phyloP scores from a whole-genome alignment of 2,329 filamentous ascomycete species.

The Neoarthrinium moseri region DNA sequence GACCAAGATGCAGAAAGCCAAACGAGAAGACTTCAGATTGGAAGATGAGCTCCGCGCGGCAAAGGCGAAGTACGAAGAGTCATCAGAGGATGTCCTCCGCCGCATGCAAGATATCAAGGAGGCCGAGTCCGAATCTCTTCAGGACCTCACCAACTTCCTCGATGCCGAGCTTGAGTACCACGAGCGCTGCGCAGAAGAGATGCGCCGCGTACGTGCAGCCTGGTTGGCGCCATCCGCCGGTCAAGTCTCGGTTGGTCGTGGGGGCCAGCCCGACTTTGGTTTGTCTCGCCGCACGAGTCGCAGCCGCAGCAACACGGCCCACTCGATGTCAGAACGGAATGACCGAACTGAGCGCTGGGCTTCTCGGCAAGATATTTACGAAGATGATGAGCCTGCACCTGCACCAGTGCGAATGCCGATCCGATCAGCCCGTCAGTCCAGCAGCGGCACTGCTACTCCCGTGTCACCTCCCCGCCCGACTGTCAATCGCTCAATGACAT shows the following conservation, averaged over 20 bases:
- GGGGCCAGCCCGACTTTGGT: conserved; percentile 23
- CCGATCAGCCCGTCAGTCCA: conserved; percentile 33
- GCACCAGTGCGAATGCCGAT: conserved; percentile 43
- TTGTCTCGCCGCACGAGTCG: conserved; percentile 26
- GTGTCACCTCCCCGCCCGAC: conserved; percentile 22
- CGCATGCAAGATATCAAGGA: conserved; percentile 98
- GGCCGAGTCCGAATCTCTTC: conserved; percentile 78
- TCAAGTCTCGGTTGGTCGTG: conserved; percentile 2
- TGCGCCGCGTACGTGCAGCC: conserved; percentile 54
- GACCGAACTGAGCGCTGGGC: conserved; percentile 31
- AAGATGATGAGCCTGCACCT: conserved; percentile 31
- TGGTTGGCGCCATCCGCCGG: conserved; percentile 34
- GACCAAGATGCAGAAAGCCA: conserved; percentile 87
- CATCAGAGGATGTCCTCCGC: conserved; percentile 84
- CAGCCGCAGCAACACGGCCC: conserved; percentile 47
- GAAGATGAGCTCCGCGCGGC: conserved; percentile 90
- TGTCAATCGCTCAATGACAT: conserved; percentile 25
- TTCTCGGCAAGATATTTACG: conserved; percentile 30
- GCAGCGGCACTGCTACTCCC: conserved; percentile 22
- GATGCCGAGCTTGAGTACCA: conserved; percentile 90
- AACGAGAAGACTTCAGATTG: conserved; percentile 88
- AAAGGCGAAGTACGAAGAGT: conserved; percentile 95
- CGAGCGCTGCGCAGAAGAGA: conserved; percentile 83
- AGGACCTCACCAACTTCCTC: conserved; percentile 76
- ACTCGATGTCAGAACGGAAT: conserved; percentile 40